phyloP scores from a whole-genome alignment of 768 basidiomycete species.

The Strobilomyces confusus region DNA sequence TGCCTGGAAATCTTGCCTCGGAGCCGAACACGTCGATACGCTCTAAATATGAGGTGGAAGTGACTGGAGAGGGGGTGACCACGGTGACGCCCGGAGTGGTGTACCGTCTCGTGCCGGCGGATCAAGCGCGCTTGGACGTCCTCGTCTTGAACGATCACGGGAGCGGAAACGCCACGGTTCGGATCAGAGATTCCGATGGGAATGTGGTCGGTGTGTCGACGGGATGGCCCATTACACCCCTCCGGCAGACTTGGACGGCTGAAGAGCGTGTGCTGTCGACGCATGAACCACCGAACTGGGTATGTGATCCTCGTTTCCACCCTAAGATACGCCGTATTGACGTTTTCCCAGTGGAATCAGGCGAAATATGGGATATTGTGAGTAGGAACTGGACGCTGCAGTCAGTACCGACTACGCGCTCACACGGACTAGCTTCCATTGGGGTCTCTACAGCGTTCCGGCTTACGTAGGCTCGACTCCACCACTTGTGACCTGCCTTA shows the following conservation, averaged over 20 bases:
- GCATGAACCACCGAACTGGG: slow-evolving; percentile 57
- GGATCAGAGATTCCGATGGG: slow-evolving; percentile 34
- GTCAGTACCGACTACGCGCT: not conserved
- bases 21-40: slow-evolving; percentile 31
- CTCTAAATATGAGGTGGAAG: slow-evolving; percentile 33
- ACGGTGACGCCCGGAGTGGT: slow-evolving; percentile 42
- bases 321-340: not conserved
- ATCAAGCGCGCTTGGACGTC: slow-evolving; percentile 49
- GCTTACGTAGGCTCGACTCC: slow-evolving; percentile 33
- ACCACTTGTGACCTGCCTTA: not conserved
- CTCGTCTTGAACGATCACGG: slow-evolving; percentile 36
- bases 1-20: slow-evolving; percentile 31
- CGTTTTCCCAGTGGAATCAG: slow-evolving; percentile 36
- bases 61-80: slow-evolving; percentile 36
- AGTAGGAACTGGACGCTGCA: slow-evolving; percentile 13
- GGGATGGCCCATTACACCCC: slow-evolving; percentile 37
- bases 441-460: slow-evolving; percentile 46
- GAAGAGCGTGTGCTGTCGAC: slow-evolving; percentile 34
- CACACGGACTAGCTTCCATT: slow-evolving; percentile 39
- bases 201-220: slow-evolving; percentile 32
- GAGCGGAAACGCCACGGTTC: slow-evolving; percentile 27
- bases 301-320: slow-evolving; percentile 19
- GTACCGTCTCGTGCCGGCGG: slow-evolving; percentile 45
- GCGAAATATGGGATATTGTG: slow-evolving; percentile 59
- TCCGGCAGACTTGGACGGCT: slow-evolving; percentile 39